Evolutionary conservation across 2,329 filamentous ascomycete genomes (phyloP), one percentile per base, ranked within the genome.

Genomic region (Fusarium sp.): DNA sequence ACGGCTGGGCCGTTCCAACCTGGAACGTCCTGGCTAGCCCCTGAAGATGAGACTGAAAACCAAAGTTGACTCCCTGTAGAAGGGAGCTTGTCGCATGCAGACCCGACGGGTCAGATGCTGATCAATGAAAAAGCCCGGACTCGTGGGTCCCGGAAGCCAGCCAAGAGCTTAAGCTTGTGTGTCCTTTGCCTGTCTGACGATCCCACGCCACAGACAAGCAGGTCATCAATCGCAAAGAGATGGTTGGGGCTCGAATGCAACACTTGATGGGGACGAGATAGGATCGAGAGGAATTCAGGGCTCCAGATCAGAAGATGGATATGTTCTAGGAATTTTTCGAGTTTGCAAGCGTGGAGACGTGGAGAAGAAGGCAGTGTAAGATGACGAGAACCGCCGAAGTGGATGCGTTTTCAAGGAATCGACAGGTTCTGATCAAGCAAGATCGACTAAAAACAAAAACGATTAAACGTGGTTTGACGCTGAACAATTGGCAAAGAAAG

Each of bases 121-220:
- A 70, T 70, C 65, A 67, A 67, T 58, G 45, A 50, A 56, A 53
- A 60, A 57, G 61, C 36, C 52, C 50, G 53, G 61, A 31, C 42
- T 67, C 67, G 56, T 70, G 67, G 65, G 65, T 70, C 67, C 53
- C 57, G 50, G 56, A 59, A 68, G 43, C 48, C 65, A 57, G 57
- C 63, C 65, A 66, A 61, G 65, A 66, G 51, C 53, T 65, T 65
- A 61, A 67, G 53, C 59, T 53, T 61, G 52, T 61, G 52, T 65
- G 52, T 49, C 42, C 45, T 61, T 57, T 51, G 41, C 51, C 53
- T 50, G 32, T 59, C 48, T 48, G 56, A 59, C 54, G 54, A 59
- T 47, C 41, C 49, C 42, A 69, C 57, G 54, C 45, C 53, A 64
- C 57, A 42, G 47, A 63, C 56, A 56, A 55, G 56, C 56, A 67